Evolutionary conservation across 2,329 filamentous ascomycete genomes (phyloP).

Genomic region (Byssochlamys sp.): DNA sequence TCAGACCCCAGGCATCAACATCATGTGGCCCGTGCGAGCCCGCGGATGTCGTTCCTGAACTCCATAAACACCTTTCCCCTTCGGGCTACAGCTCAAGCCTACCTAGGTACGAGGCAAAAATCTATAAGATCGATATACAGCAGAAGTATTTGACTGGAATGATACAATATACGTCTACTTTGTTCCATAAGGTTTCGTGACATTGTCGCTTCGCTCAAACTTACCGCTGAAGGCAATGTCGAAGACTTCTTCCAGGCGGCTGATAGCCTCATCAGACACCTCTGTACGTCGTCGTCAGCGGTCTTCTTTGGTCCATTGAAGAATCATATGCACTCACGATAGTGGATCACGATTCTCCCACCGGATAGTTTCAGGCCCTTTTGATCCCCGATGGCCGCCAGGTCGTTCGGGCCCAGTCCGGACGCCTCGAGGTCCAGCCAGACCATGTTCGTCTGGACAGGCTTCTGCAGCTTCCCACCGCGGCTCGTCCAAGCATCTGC

Average conservation of each 20-base stretch:
- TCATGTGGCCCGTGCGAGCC: neutral
- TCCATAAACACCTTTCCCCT: slow-evolving; percentile 6
- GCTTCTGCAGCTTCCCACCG: slow-evolving; percentile 59
- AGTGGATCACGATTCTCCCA: slow-evolving; percentile 58
- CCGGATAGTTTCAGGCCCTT: slow-evolving; percentile 50
- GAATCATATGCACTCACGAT: slow-evolving; percentile 37
- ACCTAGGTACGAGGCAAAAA: neutral
- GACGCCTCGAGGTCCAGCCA: slow-evolving; percentile 66
- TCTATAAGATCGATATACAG: neutral
- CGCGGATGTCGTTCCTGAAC: slow-evolving; percentile 13
- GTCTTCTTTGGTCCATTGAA: neutral
- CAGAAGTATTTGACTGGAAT: neutral
- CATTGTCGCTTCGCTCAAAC: slow-evolving; percentile 22
- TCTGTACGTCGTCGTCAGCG: slow-evolving; percentile 33
- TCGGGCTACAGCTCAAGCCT: neutral
- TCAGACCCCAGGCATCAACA: slow-evolving; percentile 18
- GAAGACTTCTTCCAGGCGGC: slow-evolving; percentile 49
- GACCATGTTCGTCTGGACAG: slow-evolving; percentile 84
- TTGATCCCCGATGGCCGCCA: slow-evolving; percentile 46
- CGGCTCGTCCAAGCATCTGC: slow-evolving; percentile 57
- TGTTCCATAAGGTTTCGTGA: slow-evolving; percentile 25
- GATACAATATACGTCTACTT: slow-evolving; percentile 5
- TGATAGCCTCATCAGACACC: slow-evolving; percentile 56
- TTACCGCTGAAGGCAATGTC: slow-evolving; percentile 25
- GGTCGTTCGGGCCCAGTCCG: slow-evolving; percentile 44